Conservation (phyloP, 495 filamentous ascomycete genomes). For the Hypoxylon trugodes region DNA sequence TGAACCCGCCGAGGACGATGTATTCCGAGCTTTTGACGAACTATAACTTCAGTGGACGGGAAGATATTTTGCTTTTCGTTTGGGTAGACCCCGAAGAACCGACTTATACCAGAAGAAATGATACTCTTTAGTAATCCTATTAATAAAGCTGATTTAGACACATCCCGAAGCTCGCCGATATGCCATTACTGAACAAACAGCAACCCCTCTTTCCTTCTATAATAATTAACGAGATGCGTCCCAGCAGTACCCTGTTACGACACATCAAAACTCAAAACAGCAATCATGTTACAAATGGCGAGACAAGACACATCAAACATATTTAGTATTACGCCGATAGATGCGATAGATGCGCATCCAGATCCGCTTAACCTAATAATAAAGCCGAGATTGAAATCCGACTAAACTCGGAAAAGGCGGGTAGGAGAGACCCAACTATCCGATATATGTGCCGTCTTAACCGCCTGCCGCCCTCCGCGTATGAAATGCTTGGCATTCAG, state of each 20-base stretch:
- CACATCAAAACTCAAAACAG: too few species aligned
- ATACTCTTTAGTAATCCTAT: slow-evolving; percentile 2
- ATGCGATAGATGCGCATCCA: too few species aligned
- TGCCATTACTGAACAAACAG: too few species aligned
- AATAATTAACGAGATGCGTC: too few species aligned
- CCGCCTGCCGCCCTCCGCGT: slow-evolving; percentile 4
- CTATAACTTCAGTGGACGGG: slow-evolving; percentile 38
- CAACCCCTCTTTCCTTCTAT: too few species aligned
- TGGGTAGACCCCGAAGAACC: neutral
- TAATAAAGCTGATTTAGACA: neutral
- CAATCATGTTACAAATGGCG: too few species aligned
- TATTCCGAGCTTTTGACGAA: slow-evolving; percentile 54
- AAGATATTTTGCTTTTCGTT: neutral
- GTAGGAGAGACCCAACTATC: neutral
- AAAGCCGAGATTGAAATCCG: too few species aligned
- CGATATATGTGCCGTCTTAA: slow-evolving; percentile 27
- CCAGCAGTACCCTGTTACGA: too few species aligned
- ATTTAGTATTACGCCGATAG: too few species aligned
- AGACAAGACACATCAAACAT: too few species aligned
- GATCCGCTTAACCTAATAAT: too few species aligned
- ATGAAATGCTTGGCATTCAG: slow-evolving; percentile 17
- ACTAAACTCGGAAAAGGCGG: slow-evolving; percentile 9
- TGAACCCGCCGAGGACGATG: slow-evolving; percentile 29
- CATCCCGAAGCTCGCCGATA: neutral
- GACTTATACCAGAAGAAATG: slow-evolving; percentile 1